Evolutionary conservation across 306 rosid species (phyloP).

Genomic region (Fragaria vesca): DNA sequence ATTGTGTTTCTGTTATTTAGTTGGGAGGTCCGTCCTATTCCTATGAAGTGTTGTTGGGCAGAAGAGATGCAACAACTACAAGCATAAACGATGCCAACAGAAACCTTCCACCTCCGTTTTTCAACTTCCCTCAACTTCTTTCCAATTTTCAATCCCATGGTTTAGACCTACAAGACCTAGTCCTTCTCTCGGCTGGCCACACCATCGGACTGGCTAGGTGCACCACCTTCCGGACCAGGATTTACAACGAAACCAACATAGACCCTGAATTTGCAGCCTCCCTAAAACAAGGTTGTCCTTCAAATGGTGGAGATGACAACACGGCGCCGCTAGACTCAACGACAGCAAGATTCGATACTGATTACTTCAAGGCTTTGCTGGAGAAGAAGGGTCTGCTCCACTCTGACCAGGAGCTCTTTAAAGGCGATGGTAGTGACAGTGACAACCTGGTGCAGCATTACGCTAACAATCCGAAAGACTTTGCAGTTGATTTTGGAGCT

Average conservation of each 20-base stretch:
- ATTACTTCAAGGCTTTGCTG: conserved; percentile 33
- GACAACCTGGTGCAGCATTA: conserved; percentile 29
- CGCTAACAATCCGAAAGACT: background rate
- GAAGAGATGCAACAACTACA: conserved; percentile 42
- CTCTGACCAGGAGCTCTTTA: conserved; percentile 41
- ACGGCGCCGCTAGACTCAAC: conserved; percentile 17
- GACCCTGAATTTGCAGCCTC: conserved; percentile 22
- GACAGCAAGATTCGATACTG: conserved; percentile 9
- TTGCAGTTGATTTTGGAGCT: conserved; percentile 22
- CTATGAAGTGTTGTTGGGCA: conserved; percentile 30
- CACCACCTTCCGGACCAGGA: conserved; percentile 21
- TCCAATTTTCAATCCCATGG: conserved; percentile 41
- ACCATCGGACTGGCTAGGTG: conserved; percentile 33
- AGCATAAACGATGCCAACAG: conserved; percentile 20
- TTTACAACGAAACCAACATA: conserved; percentile 39
- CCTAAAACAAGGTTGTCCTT: conserved; percentile 21
- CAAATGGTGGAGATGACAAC: conserved; percentile 22
- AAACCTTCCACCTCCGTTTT: conserved; percentile 31
- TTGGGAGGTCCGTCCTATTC: conserved; percentile 23
- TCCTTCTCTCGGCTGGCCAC: conserved; percentile 35
- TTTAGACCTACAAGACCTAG: conserved; percentile 31
- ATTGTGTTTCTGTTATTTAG: conserved; percentile 9
- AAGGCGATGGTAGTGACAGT: conserved; percentile 18
- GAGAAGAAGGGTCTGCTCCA: conserved; percentile 32
- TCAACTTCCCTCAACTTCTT: conserved; percentile 32